Percentiles rank a stretch among this genome's conserved stretches.
These are phyloP conservation scores for Polymyxa betae DNA, from an alignment of 208 protist genomes.

Conservation along the genomic window DNA sequence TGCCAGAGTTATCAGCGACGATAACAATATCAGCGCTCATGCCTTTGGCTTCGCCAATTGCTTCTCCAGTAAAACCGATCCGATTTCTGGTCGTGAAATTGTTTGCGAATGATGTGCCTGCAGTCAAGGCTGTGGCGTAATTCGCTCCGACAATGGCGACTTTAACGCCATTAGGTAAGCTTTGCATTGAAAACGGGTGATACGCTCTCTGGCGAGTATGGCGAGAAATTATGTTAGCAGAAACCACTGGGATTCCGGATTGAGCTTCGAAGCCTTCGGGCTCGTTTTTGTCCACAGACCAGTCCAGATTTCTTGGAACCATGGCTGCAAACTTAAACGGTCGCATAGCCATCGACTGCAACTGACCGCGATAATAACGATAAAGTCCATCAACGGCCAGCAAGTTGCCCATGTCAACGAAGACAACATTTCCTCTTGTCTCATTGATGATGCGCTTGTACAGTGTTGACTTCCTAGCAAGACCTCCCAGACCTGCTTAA, in stretches of 20 bases:
- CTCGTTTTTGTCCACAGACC: neutral
- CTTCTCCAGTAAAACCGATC: neutral
- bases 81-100: neutral
- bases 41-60: neutral
- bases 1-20: neutral
- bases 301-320: neutral
- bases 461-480: neutral
- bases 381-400: neutral
- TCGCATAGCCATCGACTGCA: neutral
- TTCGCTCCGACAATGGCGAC: conserved; percentile 3
- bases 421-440: neutral
- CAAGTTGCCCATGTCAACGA: neutral
- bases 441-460: neutral
- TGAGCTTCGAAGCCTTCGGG: neutral
- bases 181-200: neutral
- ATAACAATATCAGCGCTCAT: neutral
- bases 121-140: neutral
- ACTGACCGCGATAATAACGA: neutral
- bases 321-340: neutral
- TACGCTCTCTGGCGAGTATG: neutral
- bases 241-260: neutral
- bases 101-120: neutral
- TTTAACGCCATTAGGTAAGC: neutral
- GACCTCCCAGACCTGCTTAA: neutral
- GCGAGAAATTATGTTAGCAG: neutral